Evolutionary conservation across 2,329 filamentous ascomycete genomes (phyloP).

Genomic region (Xylariaceae sp.): DNA sequence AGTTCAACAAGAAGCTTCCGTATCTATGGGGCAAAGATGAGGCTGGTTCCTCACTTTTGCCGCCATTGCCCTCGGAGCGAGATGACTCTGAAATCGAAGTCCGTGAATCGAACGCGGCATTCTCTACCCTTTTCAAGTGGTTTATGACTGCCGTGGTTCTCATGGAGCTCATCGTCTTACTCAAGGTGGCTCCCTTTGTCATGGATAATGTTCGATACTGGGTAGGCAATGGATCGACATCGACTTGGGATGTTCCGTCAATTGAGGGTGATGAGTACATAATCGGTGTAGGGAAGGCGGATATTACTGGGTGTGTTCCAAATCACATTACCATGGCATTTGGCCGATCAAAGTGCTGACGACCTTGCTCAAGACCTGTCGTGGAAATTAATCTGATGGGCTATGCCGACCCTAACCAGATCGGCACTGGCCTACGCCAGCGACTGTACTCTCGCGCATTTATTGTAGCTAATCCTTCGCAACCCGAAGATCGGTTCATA

Average conservation of each 20-base stretch:
- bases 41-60: background rate
- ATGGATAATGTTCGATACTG: background rate
- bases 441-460: conserved; percentile 87
- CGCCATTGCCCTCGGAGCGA: background rate
- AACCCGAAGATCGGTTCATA: conserved; percentile 70
- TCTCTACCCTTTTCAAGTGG: too few relatives aligned
- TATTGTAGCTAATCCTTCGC: conserved; percentile 69
- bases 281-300: conserved; percentile 55
- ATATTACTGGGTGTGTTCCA: conserved; percentile 47
- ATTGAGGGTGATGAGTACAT: conserved; percentile 42
- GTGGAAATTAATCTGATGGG: conserved; percentile 91
- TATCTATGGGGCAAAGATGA: background rate
- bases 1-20: background rate
- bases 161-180: background rate
- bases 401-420: conserved; percentile 81
- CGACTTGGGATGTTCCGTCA: conserved; percentile 5
- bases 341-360: background rate
- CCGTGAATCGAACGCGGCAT: too few relatives aligned
- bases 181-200: background rate
- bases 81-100: background rate
- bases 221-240: background rate
- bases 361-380: conserved; percentile 55
- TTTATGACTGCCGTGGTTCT: background rate
- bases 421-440: conserved; percentile 81
- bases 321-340: background rate